Percentiles rank a stretch among this genome's conserved stretches.
phyloP scores from a whole-genome alignment of 2,329 filamentous ascomycete genomes.

The Rasamsonia emersonii region DNA sequence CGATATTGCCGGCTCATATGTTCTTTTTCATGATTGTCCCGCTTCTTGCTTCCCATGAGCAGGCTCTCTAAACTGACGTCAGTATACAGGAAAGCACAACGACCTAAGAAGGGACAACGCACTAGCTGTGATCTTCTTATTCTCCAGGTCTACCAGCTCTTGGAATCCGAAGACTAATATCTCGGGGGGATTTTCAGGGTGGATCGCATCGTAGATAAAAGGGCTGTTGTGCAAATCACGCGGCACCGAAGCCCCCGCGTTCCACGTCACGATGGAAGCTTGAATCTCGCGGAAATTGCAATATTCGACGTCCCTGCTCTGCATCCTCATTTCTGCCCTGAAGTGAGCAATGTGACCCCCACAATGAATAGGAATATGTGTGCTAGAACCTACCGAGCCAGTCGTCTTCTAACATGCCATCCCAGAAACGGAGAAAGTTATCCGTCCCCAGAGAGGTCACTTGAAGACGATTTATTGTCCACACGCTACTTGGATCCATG shows the following conservation, averaged over 20 bases:
- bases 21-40: slow-evolving; percentile 67
- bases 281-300: slow-evolving; percentile 78
- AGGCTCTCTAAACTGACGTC: slow-evolving; percentile 54
- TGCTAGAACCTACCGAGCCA: slow-evolving; percentile 68
- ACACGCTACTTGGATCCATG: slow-evolving; percentile 72
- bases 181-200: slow-evolving; percentile 70
- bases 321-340: slow-evolving; percentile 66
- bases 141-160: slow-evolving; percentile 93
- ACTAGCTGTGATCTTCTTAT: slow-evolving; percentile 96
- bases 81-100: not conserved
- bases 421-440: slow-evolving; percentile 77
- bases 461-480: slow-evolving; percentile 74
- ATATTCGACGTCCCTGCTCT: slow-evolving; percentile 69
- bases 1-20: slow-evolving; percentile 97
- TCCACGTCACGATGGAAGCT: slow-evolving; percentile 85
- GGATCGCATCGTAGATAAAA: slow-evolving; percentile 75
- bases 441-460: slow-evolving; percentile 83
- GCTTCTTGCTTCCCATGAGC: slow-evolving; percentile 71
- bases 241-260: slow-evolving; percentile 92
- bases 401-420: slow-evolving; percentile 85
- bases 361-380: not conserved
- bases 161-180: slow-evolving; percentile 96
- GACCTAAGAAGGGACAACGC: slow-evolving; percentile 23
- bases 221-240: slow-evolving; percentile 65
- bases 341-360: slow-evolving; percentile 12